phyloP scores from a whole-genome alignment of 2,329 filamentous ascomycete genomes.

The Colletotrichum simmondsii region DNA sequence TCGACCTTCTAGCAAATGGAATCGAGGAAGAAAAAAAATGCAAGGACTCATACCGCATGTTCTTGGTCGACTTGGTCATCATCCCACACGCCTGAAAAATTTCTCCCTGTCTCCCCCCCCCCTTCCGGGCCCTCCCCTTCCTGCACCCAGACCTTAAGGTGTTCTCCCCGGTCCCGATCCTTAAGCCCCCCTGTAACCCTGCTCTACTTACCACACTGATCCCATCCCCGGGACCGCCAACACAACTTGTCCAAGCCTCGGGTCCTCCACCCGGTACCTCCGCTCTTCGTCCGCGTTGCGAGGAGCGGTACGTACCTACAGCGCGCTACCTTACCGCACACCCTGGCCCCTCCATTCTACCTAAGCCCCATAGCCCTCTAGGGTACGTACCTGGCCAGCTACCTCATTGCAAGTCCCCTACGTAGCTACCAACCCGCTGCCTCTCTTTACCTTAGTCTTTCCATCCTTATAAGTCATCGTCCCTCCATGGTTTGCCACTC shows the following conservation, averaged over 20 bases:
- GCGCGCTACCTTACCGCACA: background rate
- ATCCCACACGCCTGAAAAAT: background rate
- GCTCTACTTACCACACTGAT: background rate
- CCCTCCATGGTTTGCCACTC: conserved; percentile 32
- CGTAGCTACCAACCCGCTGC: conserved; percentile 8
- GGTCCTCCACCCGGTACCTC: conserved; percentile 26
- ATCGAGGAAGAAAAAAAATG: background rate
- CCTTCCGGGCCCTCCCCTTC: background rate
- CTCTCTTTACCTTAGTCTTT: conserved; percentile 15
- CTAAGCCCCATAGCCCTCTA: conserved; percentile 4
- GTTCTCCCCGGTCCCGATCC: conserved; percentile 16
- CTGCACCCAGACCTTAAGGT: conserved; percentile 7
- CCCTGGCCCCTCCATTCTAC: background rate
- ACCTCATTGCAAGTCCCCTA: conserved; percentile 29
- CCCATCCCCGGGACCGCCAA: background rate
- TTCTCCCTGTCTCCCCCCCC: background rate
- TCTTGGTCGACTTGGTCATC: conserved; percentile 8
- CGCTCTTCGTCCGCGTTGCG: conserved; percentile 12
- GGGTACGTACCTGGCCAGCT: conserved; percentile 11
- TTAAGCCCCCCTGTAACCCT: conserved; percentile 13
- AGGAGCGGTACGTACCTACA: conserved; percentile 10
- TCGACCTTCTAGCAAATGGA: conserved; percentile 4
- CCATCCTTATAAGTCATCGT: conserved; percentile 26
- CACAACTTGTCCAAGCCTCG: conserved; percentile 25
- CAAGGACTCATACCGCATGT: background rate